These are phyloP conservation scores for Prunus campanulata DNA, from an alignment of 306 rosid species.

Conservation along the genomic window DNA sequence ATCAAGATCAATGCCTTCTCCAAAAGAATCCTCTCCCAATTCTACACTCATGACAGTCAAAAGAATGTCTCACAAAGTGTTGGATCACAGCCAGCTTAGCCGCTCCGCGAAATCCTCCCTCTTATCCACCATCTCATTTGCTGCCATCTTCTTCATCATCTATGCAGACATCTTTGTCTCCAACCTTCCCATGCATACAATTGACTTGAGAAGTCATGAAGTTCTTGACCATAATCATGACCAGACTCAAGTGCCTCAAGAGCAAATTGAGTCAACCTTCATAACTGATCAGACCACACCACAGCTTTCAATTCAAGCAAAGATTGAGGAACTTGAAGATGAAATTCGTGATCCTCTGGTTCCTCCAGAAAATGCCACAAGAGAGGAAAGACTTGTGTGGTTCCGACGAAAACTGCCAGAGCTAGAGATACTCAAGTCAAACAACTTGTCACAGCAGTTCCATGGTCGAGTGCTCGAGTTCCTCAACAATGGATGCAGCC, in stretches of 20 bases:
- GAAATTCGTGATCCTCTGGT: too few species aligned
- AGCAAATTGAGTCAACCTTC: background rate
- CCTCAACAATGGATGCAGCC: slow-evolving; percentile 32
- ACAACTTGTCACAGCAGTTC: slow-evolving; percentile 25
- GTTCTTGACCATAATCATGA: slow-evolving; percentile 8
- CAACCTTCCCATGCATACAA: background rate
- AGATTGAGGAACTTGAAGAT: too few species aligned
- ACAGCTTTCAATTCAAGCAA: slow-evolving; percentile 3
- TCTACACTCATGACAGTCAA: background rate
- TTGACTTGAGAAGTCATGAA: background rate
- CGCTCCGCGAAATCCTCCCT: slow-evolving; percentile 20
- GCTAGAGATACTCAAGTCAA: slow-evolving; percentile 36
- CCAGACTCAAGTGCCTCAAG: background rate
- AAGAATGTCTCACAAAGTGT: slow-evolving; percentile 24
- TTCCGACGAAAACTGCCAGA: slow-evolving; percentile 34
- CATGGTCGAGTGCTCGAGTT: slow-evolving; percentile 34
- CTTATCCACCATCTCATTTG: slow-evolving; percentile 22
- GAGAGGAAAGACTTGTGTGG: slow-evolving; percentile 44
- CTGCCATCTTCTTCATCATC: slow-evolving; percentile 35
- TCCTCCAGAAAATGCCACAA: slow-evolving; percentile 13
- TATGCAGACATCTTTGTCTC: background rate
- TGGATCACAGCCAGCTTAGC: slow-evolving; percentile 1
- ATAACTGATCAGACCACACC: background rate
- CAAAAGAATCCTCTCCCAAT: background rate
- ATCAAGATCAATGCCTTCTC: background rate